Evolutionary conservation across 148 eudicot species (phyloP).

Genomic region (Selenicereus undatus): DNA sequence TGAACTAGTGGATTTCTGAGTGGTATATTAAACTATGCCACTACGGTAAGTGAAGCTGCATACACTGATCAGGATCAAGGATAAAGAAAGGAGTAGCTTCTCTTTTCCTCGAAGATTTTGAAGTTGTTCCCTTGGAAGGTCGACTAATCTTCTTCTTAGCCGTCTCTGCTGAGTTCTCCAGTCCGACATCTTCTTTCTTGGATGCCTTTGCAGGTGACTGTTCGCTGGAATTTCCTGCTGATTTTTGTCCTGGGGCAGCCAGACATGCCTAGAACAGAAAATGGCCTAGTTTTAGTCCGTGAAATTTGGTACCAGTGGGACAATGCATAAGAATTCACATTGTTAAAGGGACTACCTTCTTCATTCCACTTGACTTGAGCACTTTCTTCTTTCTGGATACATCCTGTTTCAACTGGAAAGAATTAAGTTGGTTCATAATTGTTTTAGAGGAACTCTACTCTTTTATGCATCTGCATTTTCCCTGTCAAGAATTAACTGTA

Average conservation of each 20-base stretch:
- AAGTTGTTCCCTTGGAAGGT: slow-evolving; percentile 16
- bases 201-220: slow-evolving; percentile 19
- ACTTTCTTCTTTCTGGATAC: slow-evolving; percentile 20
- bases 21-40: background rate
- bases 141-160: slow-evolving; percentile 19
- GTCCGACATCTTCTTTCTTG: slow-evolving; percentile 18
- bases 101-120: slow-evolving; percentile 20
- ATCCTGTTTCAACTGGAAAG: slow-evolving; percentile 15
- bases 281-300: background rate
- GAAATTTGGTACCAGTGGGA: background rate
- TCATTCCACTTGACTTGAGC: slow-evolving; percentile 19
- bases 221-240: slow-evolving; percentile 18
- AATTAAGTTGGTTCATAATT: background rate
- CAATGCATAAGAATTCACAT: background rate
- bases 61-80: slow-evolving; percentile 36
- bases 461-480: background rate
- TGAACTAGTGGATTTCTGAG: too few species aligned
- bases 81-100: slow-evolving; percentile 34
- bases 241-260: slow-evolving; percentile 22
- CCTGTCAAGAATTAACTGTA: too few species aligned
- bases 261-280: slow-evolving; percentile 28
- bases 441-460: background rate
- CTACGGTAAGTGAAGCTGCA: background rate
- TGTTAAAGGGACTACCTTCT: slow-evolving; percentile 1
- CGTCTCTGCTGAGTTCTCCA: slow-evolving; percentile 15